These are phyloP conservation scores for Trichoderma simmonsii DNA, from an alignment of 2,329 filamentous ascomycete genomes.

Conservation along the genomic window DNA sequence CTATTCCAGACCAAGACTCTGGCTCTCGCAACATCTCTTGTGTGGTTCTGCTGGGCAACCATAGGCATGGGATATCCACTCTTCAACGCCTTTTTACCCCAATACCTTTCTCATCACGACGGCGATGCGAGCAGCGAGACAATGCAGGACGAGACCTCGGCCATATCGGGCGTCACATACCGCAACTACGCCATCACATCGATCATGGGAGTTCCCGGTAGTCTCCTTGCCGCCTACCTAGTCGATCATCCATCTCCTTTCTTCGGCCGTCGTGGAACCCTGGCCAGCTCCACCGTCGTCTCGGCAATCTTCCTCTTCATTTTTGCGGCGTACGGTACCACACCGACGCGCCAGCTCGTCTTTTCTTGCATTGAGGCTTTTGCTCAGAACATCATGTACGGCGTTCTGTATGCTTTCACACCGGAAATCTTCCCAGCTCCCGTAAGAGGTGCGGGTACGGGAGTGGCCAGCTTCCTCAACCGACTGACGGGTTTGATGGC, in stretches of 20 bases:
- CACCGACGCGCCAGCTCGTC: constrained; percentile 56
- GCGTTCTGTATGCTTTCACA: constrained; percentile 72
- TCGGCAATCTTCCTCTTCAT: constrained; percentile 68
- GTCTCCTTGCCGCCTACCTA: constrained; percentile 68
- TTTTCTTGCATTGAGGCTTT: constrained; percentile 69
- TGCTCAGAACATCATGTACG: constrained; percentile 74
- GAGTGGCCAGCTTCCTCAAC: constrained; percentile 70
- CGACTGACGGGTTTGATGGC: constrained; percentile 64
- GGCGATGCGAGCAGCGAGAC: constrained; percentile 23
- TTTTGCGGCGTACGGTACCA: constrained; percentile 58
- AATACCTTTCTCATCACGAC: constrained; percentile 64
- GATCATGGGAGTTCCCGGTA: constrained; percentile 72
- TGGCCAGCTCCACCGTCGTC: constrained; percentile 63
- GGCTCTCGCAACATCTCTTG: constrained; percentile 48
- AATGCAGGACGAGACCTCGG: constrained; percentile 32
- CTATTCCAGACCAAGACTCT: constrained; percentile 58
- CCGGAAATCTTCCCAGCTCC: constrained; percentile 74
- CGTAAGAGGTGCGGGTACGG: constrained; percentile 67
- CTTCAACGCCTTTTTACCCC: constrained; percentile 87
- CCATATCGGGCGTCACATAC: constrained; percentile 56
- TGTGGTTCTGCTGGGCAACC: constrained; percentile 79
- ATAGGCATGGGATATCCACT: constrained; percentile 86
- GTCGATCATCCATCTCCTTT: constrained; percentile 63
- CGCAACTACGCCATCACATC: constrained; percentile 81
- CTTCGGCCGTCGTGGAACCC: constrained; percentile 68